These are phyloP conservation scores for Cicer yamashitae DNA, from an alignment of 306 rosid species.

Conservation along the genomic window DNA sequence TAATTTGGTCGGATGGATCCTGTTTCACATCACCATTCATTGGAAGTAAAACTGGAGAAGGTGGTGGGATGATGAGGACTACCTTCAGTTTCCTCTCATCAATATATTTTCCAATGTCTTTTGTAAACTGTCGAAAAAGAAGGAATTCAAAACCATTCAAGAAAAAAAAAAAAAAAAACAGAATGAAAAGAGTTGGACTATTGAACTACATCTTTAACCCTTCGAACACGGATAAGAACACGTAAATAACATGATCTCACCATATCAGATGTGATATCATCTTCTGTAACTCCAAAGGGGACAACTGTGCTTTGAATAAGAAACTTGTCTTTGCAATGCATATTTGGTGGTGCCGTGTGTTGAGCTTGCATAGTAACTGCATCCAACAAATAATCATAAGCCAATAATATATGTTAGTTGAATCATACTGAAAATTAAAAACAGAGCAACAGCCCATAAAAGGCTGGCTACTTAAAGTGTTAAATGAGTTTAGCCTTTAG, in stretches of 20 bases:
- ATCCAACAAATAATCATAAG: slow-evolving; percentile 41
- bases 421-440: slow-evolving; percentile 11
- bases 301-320: slow-evolving; percentile 75
- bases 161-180: background rate
- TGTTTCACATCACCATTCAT: slow-evolving; percentile 73
- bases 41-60: slow-evolving; percentile 73
- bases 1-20: slow-evolving; percentile 55
- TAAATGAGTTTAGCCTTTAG: slow-evolving; percentile 2
- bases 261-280: slow-evolving; percentile 70
- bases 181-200: background rate
- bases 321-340: slow-evolving; percentile 93
- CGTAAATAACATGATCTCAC: slow-evolving; percentile 49
- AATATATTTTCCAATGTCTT: slow-evolving; percentile 65
- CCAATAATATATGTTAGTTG: background rate
- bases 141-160: slow-evolving; percentile 33
- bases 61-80: slow-evolving; percentile 62
- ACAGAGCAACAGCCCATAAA: slow-evolving; percentile 14
- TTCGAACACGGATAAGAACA: slow-evolving; percentile 22
- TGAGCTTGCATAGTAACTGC: slow-evolving; percentile 98
- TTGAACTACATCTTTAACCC: slow-evolving; percentile 26
- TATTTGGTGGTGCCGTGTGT: slow-evolving; percentile 68
- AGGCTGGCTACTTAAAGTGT: background rate
- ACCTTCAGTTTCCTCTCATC: slow-evolving; percentile 90
- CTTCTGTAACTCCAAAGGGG: slow-evolving; percentile 71
- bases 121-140: slow-evolving; percentile 65